phyloP scores from a whole-genome alignment of 345 rosid species.

The Fremontodendron californicum region DNA sequence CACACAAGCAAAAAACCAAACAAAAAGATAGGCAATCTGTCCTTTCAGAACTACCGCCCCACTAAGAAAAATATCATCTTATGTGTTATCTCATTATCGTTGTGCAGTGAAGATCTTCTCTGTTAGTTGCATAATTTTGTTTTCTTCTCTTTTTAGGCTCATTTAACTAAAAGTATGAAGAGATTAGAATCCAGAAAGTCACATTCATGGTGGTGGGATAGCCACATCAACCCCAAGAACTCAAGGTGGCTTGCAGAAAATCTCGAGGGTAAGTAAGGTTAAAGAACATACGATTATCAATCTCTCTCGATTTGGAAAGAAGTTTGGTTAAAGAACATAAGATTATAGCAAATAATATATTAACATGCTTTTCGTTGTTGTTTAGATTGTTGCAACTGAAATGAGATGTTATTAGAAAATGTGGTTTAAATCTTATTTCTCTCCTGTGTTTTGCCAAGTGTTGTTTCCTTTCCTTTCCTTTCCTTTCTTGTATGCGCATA shows the following conservation, averaged over 20 bases:
- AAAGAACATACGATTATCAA: too few relatives aligned
- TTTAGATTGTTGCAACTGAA: background rate
- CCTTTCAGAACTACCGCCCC: background rate
- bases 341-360: background rate
- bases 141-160: background rate
- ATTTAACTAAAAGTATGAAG: constrained; percentile 8
- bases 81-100: background rate
- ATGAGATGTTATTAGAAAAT: background rate
- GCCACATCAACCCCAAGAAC: constrained; percentile 35
- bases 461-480: background rate
- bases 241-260: constrained; percentile 49
- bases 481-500: background rate
- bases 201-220: constrained; percentile 33
- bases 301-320: background rate
- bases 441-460: background rate
- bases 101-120: background rate
- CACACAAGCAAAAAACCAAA: background rate
- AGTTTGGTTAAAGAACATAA: background rate
- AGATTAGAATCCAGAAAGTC: constrained; percentile 12
- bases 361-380: background rate
- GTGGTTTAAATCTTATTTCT: background rate
- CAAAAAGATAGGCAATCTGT: too few relatives aligned
- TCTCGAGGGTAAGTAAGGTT: constrained; percentile 38
- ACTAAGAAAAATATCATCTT: background rate
- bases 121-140: background rate